Conservation (phyloP, 345 rosid genomes). For the Salix brachista region DNA sequence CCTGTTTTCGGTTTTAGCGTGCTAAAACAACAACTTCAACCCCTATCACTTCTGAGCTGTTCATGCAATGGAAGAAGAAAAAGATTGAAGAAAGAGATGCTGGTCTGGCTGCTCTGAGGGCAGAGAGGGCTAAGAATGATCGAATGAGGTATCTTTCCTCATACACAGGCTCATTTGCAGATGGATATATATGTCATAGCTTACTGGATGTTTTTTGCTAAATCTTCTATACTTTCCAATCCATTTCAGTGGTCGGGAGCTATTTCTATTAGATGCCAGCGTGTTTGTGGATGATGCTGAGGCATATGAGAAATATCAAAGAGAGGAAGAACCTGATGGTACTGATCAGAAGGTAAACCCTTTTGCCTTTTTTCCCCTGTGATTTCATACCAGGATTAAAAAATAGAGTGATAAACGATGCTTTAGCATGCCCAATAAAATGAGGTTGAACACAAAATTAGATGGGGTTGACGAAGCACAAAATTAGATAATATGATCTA, state of each 20-base stretch:
- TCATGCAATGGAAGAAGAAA: constrained; percentile 88
- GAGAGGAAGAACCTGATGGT: constrained; percentile 62
- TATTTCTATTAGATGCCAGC: constrained; percentile 84
- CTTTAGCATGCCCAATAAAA: background rate
- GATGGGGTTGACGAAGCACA: background rate
- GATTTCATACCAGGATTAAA: background rate
- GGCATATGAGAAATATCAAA: constrained; percentile 78
- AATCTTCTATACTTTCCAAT: constrained; percentile 17
- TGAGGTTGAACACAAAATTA: background rate
- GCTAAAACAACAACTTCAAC: constrained; percentile 60
- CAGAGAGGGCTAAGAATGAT: constrained; percentile 96
- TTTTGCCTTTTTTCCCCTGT: background rate
- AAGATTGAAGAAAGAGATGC: constrained; percentile 78
- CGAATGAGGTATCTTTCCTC: constrained; percentile 69
- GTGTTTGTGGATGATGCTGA: constrained; percentile 94
- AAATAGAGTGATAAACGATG: background rate
- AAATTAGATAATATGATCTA: background rate
- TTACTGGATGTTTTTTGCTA: constrained; percentile 3
- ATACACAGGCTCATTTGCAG: background rate
- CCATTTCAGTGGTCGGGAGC: constrained; percentile 81
- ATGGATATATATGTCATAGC: background rate
- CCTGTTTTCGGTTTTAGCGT: constrained; percentile 45
- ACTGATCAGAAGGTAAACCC: constrained; percentile 36
- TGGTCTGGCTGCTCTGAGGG: constrained; percentile 71
- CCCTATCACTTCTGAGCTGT: constrained; percentile 83